A percentile compares a stretch with the other conserved stretches of the same genome.
Conservation (phyloP, 768 basidiomycete species). For the Mrakia hoshinonis region DNA sequence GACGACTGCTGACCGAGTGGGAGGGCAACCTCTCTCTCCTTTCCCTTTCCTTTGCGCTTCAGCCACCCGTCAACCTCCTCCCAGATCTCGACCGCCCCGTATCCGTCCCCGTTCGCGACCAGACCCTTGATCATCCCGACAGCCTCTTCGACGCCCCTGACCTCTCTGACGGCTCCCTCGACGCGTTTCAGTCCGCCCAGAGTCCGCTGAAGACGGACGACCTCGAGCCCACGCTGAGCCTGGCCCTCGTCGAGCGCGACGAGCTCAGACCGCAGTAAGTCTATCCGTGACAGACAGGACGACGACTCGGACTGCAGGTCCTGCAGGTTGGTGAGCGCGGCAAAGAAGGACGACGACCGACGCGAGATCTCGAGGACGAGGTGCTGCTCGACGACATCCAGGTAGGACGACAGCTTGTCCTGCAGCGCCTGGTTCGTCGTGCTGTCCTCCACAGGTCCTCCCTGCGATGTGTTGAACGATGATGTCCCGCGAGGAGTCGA, state of each 20-base stretch:
- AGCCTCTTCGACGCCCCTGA: constrained; percentile 69
- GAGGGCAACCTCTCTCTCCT: constrained; percentile 12
- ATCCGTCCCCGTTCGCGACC: constrained; percentile 80
- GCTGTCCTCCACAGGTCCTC: constrained; percentile 22
- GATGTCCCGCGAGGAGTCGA: neutral
- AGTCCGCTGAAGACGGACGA: constrained; percentile 53
- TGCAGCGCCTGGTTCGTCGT: constrained; percentile 56
- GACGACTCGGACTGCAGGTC: constrained; percentile 83
- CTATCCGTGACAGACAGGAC: constrained; percentile 67
- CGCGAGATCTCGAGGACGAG: constrained; percentile 84
- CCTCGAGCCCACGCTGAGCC: constrained; percentile 68
- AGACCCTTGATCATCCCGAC: constrained; percentile 59
- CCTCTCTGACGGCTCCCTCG: constrained; percentile 53
- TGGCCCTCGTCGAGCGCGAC: constrained; percentile 65
- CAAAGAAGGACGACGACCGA: constrained; percentile 88
- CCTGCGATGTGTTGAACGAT: neutral
- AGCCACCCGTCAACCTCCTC: constrained; percentile 40
- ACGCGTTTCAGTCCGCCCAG: constrained; percentile 51
- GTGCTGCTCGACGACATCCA: constrained; percentile 89
- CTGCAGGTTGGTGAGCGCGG: constrained; percentile 87
- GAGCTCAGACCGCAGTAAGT: constrained; percentile 60
- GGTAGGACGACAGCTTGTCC: constrained; percentile 81
- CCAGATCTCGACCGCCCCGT: constrained; percentile 57
- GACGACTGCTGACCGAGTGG: constrained; percentile 23
- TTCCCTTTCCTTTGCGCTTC: constrained; percentile 23